Evolutionary conservation across 768 basidiomycete species (phyloP).

Genomic region (Dacryopinax spathularia): DNA sequence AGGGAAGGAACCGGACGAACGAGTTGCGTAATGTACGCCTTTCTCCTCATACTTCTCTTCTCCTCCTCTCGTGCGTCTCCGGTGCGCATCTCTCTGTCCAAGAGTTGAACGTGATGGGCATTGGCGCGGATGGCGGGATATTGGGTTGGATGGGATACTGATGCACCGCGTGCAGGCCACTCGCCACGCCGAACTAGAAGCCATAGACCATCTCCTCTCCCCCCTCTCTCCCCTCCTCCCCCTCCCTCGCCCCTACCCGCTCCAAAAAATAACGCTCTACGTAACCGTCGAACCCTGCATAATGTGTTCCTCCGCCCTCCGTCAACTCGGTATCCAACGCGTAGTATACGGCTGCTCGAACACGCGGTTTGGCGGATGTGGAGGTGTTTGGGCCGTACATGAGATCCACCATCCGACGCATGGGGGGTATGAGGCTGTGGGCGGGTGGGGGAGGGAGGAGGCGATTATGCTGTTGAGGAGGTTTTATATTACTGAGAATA

Average conservation of each 20-base stretch:
- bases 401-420: conserved; percentile 58
- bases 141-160: not conserved
- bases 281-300: conserved; percentile 99
- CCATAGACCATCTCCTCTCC: conserved; percentile 74
- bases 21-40: conserved; percentile 70
- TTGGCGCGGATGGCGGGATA: not conserved
- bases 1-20: conserved; percentile 86
- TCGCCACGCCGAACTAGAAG: conserved; percentile 92
- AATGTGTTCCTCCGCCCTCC: conserved; percentile 93
- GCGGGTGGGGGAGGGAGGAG: conserved; percentile 66
- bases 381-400: conserved; percentile 84
- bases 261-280: conserved; percentile 72
- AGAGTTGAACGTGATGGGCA: not conserved
- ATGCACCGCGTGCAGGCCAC: conserved; percentile 51
- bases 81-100: too few species aligned
- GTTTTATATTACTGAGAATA: conserved; percentile 88
- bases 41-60: not conserved
- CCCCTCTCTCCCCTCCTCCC: conserved; percentile 45
- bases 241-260: conserved; percentile 38
- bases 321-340: conserved; percentile 80
- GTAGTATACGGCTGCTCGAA: conserved; percentile 92
- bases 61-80: not conserved
- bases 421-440: conserved; percentile 55
- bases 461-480: conserved; percentile 74
- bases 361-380: conserved; percentile 93